These are phyloP conservation scores for Gleditsia sinensis DNA, from an alignment of 306 rosid species.

Conservation along the genomic window DNA sequence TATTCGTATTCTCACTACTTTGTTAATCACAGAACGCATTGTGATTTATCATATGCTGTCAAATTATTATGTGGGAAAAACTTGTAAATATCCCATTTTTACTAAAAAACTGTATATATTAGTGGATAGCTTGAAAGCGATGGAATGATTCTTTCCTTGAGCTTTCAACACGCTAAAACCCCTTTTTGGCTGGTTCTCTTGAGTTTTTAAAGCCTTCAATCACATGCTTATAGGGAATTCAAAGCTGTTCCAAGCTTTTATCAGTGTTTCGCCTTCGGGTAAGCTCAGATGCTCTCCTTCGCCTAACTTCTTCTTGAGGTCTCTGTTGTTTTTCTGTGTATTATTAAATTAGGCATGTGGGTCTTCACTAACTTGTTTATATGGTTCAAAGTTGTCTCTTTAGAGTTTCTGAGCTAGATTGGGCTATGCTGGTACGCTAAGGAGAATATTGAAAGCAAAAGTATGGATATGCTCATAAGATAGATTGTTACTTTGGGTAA, in stretches of 20 bases:
- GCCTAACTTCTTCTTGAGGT: constrained; percentile 11
- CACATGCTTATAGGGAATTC: neutral
- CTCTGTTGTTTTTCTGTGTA: constrained; percentile 3
- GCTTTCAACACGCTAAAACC: constrained; percentile 32
- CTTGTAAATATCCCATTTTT: neutral
- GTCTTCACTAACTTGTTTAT: constrained; percentile 36
- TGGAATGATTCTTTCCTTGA: constrained; percentile 52
- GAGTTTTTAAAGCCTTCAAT: neutral
- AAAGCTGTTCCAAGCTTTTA: constrained; percentile 13
- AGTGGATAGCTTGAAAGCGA: constrained; percentile 13
- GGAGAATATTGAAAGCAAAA: constrained; percentile 14
- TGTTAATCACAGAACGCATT: neutral
- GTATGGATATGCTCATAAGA: constrained; percentile 11
- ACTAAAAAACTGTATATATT: neutral
- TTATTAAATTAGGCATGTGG: constrained; percentile 44
- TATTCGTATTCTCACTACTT: neutral
- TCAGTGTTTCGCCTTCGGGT: constrained; percentile 22
- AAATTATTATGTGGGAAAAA: neutral
- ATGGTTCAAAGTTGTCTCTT: constrained; percentile 24
- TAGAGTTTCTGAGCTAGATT: constrained; percentile 28
- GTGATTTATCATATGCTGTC: neutral
- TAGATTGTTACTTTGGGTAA: constrained; percentile 27
- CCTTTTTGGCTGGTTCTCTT: constrained; percentile 6
- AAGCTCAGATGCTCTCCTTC: constrained; percentile 32
- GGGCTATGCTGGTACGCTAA: constrained; percentile 1